phyloP scores from a whole-genome alignment of 2,329 filamentous ascomycete genomes.

The Davidsoniella australis region DNA sequence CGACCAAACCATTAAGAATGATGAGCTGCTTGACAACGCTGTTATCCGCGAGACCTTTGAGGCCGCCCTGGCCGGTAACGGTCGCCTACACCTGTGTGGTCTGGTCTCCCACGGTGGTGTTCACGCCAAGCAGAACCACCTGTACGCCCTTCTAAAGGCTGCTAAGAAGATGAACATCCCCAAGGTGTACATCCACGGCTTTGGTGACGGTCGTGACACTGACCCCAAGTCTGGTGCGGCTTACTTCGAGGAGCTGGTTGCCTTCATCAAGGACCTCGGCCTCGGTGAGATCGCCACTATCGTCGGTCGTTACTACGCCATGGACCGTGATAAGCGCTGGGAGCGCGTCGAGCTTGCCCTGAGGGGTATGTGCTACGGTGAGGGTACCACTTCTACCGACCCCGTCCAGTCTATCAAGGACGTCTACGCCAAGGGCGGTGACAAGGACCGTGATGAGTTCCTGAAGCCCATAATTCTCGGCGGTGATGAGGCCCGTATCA shows the following conservation, averaged over 20 bases:
- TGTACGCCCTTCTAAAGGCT: constrained; percentile 72
- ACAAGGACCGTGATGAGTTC: constrained; percentile 82
- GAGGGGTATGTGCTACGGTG: constrained; percentile 69
- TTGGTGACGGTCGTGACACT: constrained; percentile 92
- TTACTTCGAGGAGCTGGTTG: constrained; percentile 75
- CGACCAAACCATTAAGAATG: constrained; percentile 79
- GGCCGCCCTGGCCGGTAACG: constrained; percentile 70
- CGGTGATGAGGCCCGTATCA: constrained; percentile 68
- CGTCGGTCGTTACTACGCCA: constrained; percentile 92
- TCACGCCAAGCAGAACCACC: constrained; percentile 87
- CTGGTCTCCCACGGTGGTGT: constrained; percentile 92
- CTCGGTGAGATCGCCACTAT: constrained; percentile 79
- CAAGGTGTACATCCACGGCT: constrained; percentile 96
- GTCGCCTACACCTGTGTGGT: constrained; percentile 79
- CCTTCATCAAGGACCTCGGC: constrained; percentile 67
- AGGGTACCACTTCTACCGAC: constrained; percentile 73
- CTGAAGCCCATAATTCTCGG: constrained; percentile 92
- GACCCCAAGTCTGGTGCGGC: constrained; percentile 84
- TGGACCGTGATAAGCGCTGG: constrained; percentile 99
- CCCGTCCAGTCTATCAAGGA: constrained; percentile 75
- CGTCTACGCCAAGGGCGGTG: constrained; percentile 57
- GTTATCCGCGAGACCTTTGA: constrained; percentile 65
- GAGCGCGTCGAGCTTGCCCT: constrained; percentile 81
- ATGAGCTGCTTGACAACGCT: constrained; percentile 56
- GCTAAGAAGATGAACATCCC: constrained; percentile 79